Evolutionary conservation across 768 basidiomycete genomes (phyloP), one percentile per base, ranked within the genome.

Genomic region (Lactifluus pinguis): DNA sequence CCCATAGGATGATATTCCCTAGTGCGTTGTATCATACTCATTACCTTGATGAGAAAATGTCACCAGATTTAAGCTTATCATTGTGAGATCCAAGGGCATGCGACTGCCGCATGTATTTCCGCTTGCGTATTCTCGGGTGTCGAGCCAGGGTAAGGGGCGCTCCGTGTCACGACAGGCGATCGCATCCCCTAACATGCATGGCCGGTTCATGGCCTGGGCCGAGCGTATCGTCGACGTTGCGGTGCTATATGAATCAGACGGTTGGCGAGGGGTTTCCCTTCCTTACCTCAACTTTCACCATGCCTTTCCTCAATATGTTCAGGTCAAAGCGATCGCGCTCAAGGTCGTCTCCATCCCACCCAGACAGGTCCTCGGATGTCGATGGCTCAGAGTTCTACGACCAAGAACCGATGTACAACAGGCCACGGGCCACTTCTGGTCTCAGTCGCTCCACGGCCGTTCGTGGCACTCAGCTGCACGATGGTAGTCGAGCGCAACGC

Each of bases 281-380:
- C 49, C 53, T 41, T 25, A 53, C 63, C 55, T 49, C 41, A 44
- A 57, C 60, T 49, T 39, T 32, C 52, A 64, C 21, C 60, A 64
- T 64, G 63, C 63, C 63, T 49, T 56, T 64, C 60, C 21, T 64
- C 60, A 52, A 62, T 15, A 55, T 64, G 50, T 64, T 64, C 47
- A 62, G 34, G 55, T 41, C 61, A 57, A 64, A 49, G 50, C 60
- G 63, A 30, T 39, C 45, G n/a, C 56, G 57, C 39, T 44, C 61
- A 11, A 21, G 44, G 38, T 53, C 56, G 39, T 32, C 39, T 32
- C 38, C 42, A 1, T 34, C 6, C n/a, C 29, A 42, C 19, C 38
- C 51, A 21, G 61, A 55, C 7, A 34, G 49, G 36, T 50, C 19
- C 53, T 34, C 44, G 53, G 45, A 61, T 11, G 30, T 19, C 44